A percentile compares a stretch with the other conserved stretches of the same genome.
Conservation (phyloP, 1,284 basidiomycete species). For the Sporisorium scitamineum region DNA sequence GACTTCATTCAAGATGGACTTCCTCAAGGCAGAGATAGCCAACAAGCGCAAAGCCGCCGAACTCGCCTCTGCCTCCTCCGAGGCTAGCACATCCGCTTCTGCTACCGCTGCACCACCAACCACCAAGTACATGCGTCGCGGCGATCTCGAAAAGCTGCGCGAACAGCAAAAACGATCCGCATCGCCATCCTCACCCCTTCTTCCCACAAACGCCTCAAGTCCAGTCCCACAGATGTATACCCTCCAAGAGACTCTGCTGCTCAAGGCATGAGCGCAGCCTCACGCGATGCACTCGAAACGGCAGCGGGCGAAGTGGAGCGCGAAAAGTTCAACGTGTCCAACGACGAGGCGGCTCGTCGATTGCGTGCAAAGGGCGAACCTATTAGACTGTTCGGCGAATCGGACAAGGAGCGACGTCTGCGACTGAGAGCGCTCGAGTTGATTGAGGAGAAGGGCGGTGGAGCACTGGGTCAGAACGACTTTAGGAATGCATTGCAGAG, state of each 20-base stretch:
- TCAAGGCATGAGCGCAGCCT: conserved; percentile 13
- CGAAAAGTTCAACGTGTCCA: conserved; percentile 85
- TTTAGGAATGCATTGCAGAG: conserved; percentile 88
- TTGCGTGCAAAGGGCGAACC: conserved; percentile 92
- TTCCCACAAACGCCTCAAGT: conserved; percentile 9
- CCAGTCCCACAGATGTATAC: neutral
- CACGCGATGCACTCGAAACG: conserved; percentile 21
- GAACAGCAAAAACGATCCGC: conserved; percentile 37
- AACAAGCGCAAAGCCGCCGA: conserved; percentile 79
- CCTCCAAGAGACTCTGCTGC: neutral
- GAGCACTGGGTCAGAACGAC: conserved; percentile 74
- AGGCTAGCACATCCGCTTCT: conserved; percentile 2
- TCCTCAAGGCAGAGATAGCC: conserved; percentile 84
- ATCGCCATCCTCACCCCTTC: conserved; percentile 15
- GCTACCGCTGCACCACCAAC: conserved; percentile 10
- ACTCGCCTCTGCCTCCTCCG: conserved; percentile 9
- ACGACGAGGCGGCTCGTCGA: conserved; percentile 88
- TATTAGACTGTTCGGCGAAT: conserved; percentile 92
- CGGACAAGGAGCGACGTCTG: conserved; percentile 89
- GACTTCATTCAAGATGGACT: conserved; percentile 77
- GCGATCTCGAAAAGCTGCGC: conserved; percentile 51
- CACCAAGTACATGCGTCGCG: conserved; percentile 59
- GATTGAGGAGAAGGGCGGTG: conserved; percentile 73
- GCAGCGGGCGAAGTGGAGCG: conserved; percentile 33
- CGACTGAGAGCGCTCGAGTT: conserved; percentile 92